Evolutionary conservation across 768 basidiomycete species (phyloP).

Genomic region (Tylopilus vinaceipallidus): DNA sequence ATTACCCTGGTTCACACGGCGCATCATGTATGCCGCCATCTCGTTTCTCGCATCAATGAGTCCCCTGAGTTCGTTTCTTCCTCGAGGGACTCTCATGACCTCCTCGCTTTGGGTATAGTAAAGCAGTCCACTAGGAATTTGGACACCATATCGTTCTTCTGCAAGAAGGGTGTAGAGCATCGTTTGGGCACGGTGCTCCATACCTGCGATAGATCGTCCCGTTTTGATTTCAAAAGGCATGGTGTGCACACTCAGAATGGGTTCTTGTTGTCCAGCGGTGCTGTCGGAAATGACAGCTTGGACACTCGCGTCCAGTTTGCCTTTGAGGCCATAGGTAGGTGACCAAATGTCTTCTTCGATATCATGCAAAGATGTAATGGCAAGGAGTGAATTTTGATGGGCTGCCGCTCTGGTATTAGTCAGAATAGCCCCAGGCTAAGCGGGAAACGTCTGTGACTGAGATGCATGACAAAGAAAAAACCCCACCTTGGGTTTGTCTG

Average conservation of each 20-base stretch:
- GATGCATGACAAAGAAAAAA: neutral
- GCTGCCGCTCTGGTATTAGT: constrained; percentile 60
- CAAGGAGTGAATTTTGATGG: constrained; percentile 54
- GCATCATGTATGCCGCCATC: constrained; percentile 74
- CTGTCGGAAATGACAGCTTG: constrained; percentile 59
- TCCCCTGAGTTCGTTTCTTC: constrained; percentile 79
- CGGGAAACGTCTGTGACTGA: neutral
- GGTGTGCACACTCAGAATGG: constrained; percentile 23
- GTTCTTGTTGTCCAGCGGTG: constrained; percentile 26
- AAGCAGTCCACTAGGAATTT: constrained; percentile 79
- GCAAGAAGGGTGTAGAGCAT: constrained; percentile 94
- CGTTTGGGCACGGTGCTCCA: constrained; percentile 97
- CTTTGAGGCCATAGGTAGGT: constrained; percentile 91
- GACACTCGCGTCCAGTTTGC: constrained; percentile 92
- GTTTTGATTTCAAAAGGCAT: constrained; percentile 97
- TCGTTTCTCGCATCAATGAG: constrained; percentile 83
- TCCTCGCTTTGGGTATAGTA: constrained; percentile 94
- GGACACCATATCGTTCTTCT: constrained; percentile 84
- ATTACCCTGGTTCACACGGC: constrained; percentile 36
- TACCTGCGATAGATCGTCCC: constrained; percentile 67
- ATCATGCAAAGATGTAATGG: constrained; percentile 75
- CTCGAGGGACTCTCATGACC: constrained; percentile 77
- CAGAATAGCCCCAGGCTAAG: constrained; percentile 61
- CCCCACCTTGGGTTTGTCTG: constrained; percentile 59
- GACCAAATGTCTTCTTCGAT: constrained; percentile 99